phyloP scores from a whole-genome alignment of 2,329 filamentous ascomycete genomes.

The Albifimbria verrucaria region DNA sequence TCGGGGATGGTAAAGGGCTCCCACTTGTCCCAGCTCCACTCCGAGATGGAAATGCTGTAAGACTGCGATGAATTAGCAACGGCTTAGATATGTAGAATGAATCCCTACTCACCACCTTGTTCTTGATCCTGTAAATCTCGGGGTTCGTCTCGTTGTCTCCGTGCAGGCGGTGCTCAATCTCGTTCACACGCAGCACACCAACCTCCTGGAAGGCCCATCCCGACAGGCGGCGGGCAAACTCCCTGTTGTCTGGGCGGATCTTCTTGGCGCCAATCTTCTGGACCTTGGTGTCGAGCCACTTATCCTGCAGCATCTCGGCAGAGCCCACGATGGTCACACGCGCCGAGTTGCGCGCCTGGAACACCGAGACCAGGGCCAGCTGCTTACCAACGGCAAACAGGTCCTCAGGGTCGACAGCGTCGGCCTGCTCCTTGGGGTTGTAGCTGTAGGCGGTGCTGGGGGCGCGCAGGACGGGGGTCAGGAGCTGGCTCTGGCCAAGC shows the following conservation, averaged over 20 bases:
- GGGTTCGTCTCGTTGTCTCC: conserved; percentile 68
- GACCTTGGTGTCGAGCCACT: conserved; percentile 83
- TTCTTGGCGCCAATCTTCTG: conserved; percentile 51
- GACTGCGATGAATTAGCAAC: conserved; percentile 48
- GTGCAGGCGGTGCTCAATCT: conserved; percentile 70
- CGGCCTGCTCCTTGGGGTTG: conserved; percentile 82
- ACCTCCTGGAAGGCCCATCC: conserved; percentile 96
- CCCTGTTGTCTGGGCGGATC: conserved; percentile 70
- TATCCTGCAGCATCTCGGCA: conserved; percentile 80
- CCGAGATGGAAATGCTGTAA: conserved; percentile 85
- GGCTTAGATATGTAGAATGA: background rate
- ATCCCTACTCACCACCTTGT: conserved; percentile 76
- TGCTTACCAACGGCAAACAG: conserved; percentile 82
- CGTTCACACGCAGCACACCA: conserved; percentile 82
- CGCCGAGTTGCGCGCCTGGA: conserved; percentile 92
- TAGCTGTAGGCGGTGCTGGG: conserved; percentile 87
- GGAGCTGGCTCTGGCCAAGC: conserved; percentile 72
- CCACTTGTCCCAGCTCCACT: conserved; percentile 74
- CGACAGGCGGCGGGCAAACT: conserved; percentile 81
- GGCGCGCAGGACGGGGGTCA: conserved; percentile 79
- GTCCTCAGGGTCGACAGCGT: conserved; percentile 65
- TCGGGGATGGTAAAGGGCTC: conserved; percentile 67
- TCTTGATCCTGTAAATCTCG: conserved; percentile 91
- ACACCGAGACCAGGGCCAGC: conserved; percentile 75
- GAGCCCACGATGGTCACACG: conserved; percentile 83